Percentiles rank a stretch among this genome's conserved stretches.
These are phyloP conservation scores for Escallonia rubra DNA, from an alignment of 129 eudicot genomes.

Conservation along the genomic window DNA sequence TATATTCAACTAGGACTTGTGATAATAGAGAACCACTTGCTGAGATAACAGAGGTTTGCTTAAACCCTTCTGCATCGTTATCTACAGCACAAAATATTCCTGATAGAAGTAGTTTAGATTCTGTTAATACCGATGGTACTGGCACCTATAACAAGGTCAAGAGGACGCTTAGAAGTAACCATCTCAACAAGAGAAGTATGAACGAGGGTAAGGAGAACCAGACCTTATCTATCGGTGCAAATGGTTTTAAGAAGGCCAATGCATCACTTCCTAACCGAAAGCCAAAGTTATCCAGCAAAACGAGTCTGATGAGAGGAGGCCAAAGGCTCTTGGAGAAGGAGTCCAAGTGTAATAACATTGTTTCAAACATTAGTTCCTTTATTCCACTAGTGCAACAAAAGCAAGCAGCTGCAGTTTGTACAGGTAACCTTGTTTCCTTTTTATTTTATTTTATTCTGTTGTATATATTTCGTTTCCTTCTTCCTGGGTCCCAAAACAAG, in stretches of 20 bases:
- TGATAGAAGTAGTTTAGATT: slow-evolving; percentile 34
- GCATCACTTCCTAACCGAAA: slow-evolving; percentile 37
- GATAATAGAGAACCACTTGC: slow-evolving; percentile 30
- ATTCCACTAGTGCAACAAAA: slow-evolving; percentile 79
- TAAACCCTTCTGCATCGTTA: slow-evolving; percentile 11
- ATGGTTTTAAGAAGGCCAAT: slow-evolving; percentile 36
- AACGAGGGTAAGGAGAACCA: slow-evolving; percentile 36
- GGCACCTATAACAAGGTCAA: slow-evolving; percentile 31
- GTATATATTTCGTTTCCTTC: background rate
- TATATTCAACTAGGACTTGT: slow-evolving; percentile 22
- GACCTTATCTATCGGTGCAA: slow-evolving; percentile 33
- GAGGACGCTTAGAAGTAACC: slow-evolving; percentile 23
- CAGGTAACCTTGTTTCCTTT: slow-evolving; percentile 38
- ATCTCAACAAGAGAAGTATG: slow-evolving; percentile 24
- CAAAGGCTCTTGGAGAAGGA: slow-evolving; percentile 49
- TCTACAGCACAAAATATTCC: slow-evolving; percentile 25
- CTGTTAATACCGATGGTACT: slow-evolving; percentile 26
- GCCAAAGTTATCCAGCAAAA: slow-evolving; percentile 29
- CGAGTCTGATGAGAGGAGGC: slow-evolving; percentile 41
- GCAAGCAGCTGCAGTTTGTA: slow-evolving; percentile 70
- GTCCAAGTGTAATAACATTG: slow-evolving; percentile 51
- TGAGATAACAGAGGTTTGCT: slow-evolving; percentile 25
- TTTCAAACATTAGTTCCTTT: slow-evolving; percentile 67
- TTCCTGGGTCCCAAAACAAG: no score
- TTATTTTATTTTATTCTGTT: slow-evolving; percentile 7